Percentiles rank a stretch among this genome's conserved stretches.
Conservation (phyloP, 2,329 filamentous ascomycete genomes). For the Ceratocystis variospora region DNA sequence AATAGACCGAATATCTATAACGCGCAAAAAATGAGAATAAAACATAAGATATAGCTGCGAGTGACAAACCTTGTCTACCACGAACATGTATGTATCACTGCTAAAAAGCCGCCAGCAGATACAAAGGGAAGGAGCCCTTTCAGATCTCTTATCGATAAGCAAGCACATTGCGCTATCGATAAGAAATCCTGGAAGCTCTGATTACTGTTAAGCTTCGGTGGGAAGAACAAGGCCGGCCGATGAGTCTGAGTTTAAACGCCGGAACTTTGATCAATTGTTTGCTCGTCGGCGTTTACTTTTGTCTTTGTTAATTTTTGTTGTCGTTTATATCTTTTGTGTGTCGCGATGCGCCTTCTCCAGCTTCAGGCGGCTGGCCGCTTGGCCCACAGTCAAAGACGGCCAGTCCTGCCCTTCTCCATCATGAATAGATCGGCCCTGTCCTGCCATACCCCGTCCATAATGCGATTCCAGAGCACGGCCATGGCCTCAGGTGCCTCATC, state of each 20-base stretch:
- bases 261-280: neutral
- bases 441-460: neutral
- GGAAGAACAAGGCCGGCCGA: neutral
- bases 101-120: neutral
- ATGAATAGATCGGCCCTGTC: neutral
- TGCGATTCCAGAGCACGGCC: neutral
- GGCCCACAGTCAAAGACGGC: neutral
- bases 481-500: neutral
- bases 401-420: neutral
- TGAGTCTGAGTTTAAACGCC: neutral
- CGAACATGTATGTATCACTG: neutral
- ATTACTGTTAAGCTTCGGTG: neutral
- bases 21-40: neutral
- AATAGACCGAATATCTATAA: neutral
- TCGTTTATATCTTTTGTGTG: neutral
- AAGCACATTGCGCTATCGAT: constrained; percentile 7
- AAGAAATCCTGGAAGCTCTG: neutral
- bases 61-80: no score
- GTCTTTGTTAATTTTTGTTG: neutral
- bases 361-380: neutral
- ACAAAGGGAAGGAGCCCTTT: neutral
- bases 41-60: no score
- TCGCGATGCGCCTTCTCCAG: constrained; percentile 4
- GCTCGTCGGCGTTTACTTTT: neutral
- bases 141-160: constrained; percentile 8